These are phyloP conservation scores for Xerocomellus chrysenteron DNA, from an alignment of 768 basidiomycete species.

Conservation along the genomic window DNA sequence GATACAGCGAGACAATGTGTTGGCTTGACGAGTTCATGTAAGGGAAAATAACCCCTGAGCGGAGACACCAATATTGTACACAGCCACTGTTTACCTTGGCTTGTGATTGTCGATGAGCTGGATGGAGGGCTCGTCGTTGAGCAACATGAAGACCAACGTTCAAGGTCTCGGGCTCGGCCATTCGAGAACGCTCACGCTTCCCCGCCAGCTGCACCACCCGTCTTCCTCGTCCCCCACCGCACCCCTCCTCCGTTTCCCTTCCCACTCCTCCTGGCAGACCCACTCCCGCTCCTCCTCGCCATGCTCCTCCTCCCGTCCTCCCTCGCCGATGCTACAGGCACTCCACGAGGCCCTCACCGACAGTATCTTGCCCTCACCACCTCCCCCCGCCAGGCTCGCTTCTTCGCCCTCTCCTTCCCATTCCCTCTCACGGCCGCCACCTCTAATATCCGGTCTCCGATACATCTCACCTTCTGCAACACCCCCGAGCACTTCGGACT, in stretches of 20 bases:
- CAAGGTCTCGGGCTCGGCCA: neutral
- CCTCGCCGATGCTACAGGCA: conserved; percentile 40
- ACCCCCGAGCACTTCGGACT: conserved; percentile 40
- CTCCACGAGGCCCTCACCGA: conserved; percentile 49
- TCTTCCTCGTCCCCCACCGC: conserved; percentile 4
- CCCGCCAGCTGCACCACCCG: conserved; percentile 15
- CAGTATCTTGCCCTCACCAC: conserved; percentile 37
- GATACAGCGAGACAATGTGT: conserved; percentile 35
- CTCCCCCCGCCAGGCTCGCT: conserved; percentile 45
- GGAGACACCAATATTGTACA: neutral
- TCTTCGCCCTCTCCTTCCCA: conserved; percentile 34
- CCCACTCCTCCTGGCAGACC: neutral
- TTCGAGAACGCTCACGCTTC: conserved; percentile 11
- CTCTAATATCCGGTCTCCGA: conserved; percentile 54
- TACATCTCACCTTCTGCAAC: conserved; percentile 64
- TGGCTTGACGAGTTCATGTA: conserved; percentile 4
- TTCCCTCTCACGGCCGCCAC: conserved; percentile 44
- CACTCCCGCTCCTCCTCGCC: neutral
- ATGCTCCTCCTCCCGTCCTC: conserved; percentile 22
- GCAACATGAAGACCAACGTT: neutral
- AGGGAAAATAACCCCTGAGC: neutral
- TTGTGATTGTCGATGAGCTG: conserved; percentile 1
- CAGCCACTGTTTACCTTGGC: conserved; percentile 11
- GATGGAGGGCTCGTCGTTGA: conserved; percentile 15
- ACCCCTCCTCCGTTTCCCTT: conserved; percentile 21